Evolutionary conservation across 768 basidiomycete genomes (phyloP), one percentile per base, ranked within the genome.

Genomic region (Phaeotremella skinneri): DNA sequence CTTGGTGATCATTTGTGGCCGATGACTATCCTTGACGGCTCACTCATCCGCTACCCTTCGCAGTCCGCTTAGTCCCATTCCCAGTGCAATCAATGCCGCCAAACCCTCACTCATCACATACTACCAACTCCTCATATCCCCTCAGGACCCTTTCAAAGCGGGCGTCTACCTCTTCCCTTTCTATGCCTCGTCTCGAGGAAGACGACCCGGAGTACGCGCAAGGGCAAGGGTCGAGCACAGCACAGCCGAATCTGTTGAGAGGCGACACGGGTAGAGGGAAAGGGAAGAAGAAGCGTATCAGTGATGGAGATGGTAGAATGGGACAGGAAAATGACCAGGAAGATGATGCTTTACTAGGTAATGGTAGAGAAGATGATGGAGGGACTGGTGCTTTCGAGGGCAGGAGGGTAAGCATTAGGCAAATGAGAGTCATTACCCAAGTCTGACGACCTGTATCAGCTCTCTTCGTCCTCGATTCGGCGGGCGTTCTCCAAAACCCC

Each of bases 201-300:
- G 43, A 45, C 23, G 43, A 45, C 6, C 6, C 43, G 7, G 23
- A 21, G 7, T 45, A 13, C 21, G 9, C 34, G 7, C 34, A 37
- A 17, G 34, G 34, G 17, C 7, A 7, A 37, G 43, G 43, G 6
- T 13, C 43, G 20, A 45, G 43, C 21, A 14, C 43, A 13, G 6
- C 7, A 6, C 11, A 11, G 9, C 43, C 43, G 11, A 45, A 11
- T 7, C 34, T 17, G 7, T 17, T 37, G 34, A 7, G 34, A 37
- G 23, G 43, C 7, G 21, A 13, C 7, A 45, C 43, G 20, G 43
- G 13, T 6, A 7, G 47, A 30, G 26, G 25, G 9, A 53, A 64
- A 37, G 62, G 66, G 14, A 73, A 50, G 49, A 50, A 73, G 63
- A 67, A 70, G 58, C 25, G 72, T 21, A 32, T 73, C 31, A 70